These are phyloP conservation scores for Stephania cephalantha DNA, from an alignment of 164 flowering plant species.

Conservation along the genomic window DNA sequence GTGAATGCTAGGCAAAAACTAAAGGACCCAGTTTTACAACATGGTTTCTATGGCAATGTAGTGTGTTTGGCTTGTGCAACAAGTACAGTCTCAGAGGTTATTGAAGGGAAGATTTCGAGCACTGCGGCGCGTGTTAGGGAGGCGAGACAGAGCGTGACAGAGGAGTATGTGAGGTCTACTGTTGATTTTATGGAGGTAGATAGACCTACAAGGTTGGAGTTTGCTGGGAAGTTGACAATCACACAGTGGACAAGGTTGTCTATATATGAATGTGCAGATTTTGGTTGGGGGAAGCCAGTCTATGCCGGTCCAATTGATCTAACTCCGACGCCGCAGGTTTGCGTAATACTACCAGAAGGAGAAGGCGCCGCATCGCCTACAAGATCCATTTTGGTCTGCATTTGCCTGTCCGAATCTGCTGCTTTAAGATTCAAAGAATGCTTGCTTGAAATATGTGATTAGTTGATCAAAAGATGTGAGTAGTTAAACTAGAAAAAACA, in stretches of 20 bases:
- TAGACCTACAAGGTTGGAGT: conserved; percentile 64
- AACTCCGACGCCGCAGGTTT: conserved; percentile 81
- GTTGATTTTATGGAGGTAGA: conserved; percentile 55
- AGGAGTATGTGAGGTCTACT: conserved; percentile 69
- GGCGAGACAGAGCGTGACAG: conserved; percentile 43
- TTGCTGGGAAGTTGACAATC: conserved; percentile 75
- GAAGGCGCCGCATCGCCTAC: conserved; percentile 15
- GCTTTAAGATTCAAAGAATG: conserved; percentile 39
- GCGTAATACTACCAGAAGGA: conserved; percentile 64
- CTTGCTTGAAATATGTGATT: conserved; percentile 18
- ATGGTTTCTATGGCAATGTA: conserved; percentile 76
- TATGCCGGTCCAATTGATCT: conserved; percentile 82
- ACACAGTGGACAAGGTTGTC: conserved; percentile 91
- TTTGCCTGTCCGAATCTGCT: conserved; percentile 76
- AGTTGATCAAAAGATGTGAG: not conserved
- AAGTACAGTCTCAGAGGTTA: conserved; percentile 46
- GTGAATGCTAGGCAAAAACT: conserved; percentile 64
- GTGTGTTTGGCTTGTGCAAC: conserved; percentile 64
- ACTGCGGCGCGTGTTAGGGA: conserved; percentile 40
- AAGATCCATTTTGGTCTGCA: conserved; percentile 56
- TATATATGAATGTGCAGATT: conserved; percentile 68
- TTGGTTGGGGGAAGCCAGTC: conserved; percentile 75
- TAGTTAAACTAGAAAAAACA: not conserved
- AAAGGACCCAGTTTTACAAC: conserved; percentile 36
- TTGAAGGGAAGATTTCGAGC: conserved; percentile 27